Conservation (phyloP, 108 stramenopile genomes). For the Aurantiochytrium sp. region DNA sequence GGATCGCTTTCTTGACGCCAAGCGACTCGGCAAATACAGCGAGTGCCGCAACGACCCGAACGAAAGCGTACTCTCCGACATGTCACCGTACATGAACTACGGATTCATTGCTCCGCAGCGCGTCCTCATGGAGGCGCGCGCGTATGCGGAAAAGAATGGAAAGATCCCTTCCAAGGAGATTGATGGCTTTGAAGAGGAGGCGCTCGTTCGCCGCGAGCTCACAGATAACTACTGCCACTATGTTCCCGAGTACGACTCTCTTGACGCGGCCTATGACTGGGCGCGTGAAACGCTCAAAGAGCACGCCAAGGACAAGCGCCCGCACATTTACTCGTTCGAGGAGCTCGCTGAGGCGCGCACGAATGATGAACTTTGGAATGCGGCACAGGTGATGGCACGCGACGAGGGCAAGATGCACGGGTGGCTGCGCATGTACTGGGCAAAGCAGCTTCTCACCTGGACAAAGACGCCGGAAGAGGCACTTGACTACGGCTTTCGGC, state of each 20-base stretch:
- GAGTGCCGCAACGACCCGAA: conserved; percentile 84
- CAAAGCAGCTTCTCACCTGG: conserved; percentile 99
- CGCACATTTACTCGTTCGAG: conserved; percentile 66
- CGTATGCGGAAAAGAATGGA: conserved; percentile 44
- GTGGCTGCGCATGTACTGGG: conserved; percentile 99
- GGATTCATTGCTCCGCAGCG: conserved; percentile 82
- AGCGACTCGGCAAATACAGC: conserved; percentile 62
- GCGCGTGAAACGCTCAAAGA: conserved; percentile 74
- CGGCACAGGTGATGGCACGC: conserved; percentile 84
- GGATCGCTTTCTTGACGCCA: conserved; percentile 52
- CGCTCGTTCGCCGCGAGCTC: conserved; percentile 83
- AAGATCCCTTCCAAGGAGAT: conserved; percentile 54
- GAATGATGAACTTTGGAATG: conserved; percentile 98
- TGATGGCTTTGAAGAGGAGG: conserved; percentile 86
- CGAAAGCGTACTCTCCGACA: conserved; percentile 59
- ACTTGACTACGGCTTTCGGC: conserved; percentile 68
- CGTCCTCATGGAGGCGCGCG: conserved; percentile 58
- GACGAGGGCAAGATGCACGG: conserved; percentile 91
- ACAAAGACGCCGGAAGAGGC: conserved; percentile 70
- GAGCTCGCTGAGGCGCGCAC: conserved; percentile 75
- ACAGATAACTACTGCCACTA: conserved; percentile 94
- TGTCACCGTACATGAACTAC: conserved; percentile 72
- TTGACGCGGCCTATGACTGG: conserved; percentile 74
- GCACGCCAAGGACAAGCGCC: conserved; percentile 74
- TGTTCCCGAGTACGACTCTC: conserved; percentile 72